phyloP scores from a whole-genome alignment of 2,329 filamentous ascomycete species.

The Colletotrichum caudatum region DNA sequence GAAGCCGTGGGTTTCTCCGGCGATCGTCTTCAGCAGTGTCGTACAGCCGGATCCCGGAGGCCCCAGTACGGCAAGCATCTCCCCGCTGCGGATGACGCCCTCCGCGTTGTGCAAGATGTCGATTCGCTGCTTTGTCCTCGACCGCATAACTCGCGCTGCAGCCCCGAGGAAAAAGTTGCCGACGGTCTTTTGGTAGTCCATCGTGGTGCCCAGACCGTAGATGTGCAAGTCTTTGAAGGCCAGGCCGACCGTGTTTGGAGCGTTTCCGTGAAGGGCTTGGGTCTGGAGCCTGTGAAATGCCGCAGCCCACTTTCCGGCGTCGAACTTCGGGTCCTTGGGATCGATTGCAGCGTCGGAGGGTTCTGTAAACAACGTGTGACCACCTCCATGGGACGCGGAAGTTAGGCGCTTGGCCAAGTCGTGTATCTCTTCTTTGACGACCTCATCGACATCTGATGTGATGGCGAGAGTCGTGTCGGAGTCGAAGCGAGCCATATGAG shows the following conservation, averaged over 20 bases:
- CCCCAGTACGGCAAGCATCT: slow-evolving; percentile 69
- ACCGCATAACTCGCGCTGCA: slow-evolving; percentile 46
- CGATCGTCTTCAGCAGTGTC: slow-evolving; percentile 75
- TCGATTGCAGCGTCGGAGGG: slow-evolving; percentile 50
- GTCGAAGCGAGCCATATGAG: neutral
- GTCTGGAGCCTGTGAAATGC: slow-evolving; percentile 50
- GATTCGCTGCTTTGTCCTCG: slow-evolving; percentile 47
- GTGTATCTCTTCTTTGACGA: slow-evolving; percentile 42
- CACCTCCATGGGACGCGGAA: slow-evolving; percentile 42
- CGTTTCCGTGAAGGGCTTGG: slow-evolving; percentile 44
- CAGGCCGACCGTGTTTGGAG: slow-evolving; percentile 50
- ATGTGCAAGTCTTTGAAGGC: slow-evolving; percentile 57
- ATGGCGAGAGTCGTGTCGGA: neutral
- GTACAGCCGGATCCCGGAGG: slow-evolving; percentile 70
- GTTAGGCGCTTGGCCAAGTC: slow-evolving; percentile 49
- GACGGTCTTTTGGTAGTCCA: slow-evolving; percentile 59
- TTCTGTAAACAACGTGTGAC: slow-evolving; percentile 45
- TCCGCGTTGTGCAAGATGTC: slow-evolving; percentile 65
- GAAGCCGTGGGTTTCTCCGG: slow-evolving; percentile 73
- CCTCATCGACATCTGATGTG: slow-evolving; percentile 1
- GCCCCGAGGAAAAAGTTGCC: slow-evolving; percentile 52
- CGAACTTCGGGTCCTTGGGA: slow-evolving; percentile 55
- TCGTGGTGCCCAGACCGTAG: slow-evolving; percentile 56
- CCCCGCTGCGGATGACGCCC: slow-evolving; percentile 64
- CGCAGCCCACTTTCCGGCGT: slow-evolving; percentile 58